These are phyloP conservation scores for Synchytrium microbalum DNA, from an alignment of 371 early-diverging fungal species.

Conservation along the genomic window DNA sequence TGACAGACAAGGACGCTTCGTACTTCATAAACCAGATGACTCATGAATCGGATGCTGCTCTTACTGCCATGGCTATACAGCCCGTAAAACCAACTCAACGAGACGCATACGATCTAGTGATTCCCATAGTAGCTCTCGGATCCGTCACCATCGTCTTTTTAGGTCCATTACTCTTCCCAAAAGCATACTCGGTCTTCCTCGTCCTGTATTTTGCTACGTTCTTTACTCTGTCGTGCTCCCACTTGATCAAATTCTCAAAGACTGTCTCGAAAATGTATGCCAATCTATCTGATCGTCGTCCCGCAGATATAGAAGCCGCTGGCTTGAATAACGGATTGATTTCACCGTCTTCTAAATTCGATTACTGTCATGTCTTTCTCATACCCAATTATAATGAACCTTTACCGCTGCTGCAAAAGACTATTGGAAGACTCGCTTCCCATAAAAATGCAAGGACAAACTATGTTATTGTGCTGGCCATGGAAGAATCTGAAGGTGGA, in stretches of 20 bases:
- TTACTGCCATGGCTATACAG: no score
- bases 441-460: constrained; percentile 18
- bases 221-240: constrained; percentile 1
- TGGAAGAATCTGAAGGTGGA: constrained; percentile 52
- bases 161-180: constrained; percentile 2
- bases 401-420: constrained; percentile 5
- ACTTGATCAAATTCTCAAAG: neutral
- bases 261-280: no score
- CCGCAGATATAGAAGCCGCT: neutral
- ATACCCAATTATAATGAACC: constrained; percentile 11
- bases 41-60: no score
- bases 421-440: neutral
- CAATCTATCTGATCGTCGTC: no score
- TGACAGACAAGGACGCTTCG: no score
- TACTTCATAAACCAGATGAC: no score
- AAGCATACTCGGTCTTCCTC: constrained; percentile 2
- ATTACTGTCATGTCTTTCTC: constrained; percentile 6
- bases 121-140: neutral
- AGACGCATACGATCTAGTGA: constrained; percentile 1
- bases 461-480: constrained; percentile 54
- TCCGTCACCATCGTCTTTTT: constrained; percentile 1
- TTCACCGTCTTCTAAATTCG: no score
- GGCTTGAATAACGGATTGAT: neutral
- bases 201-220: neutral
- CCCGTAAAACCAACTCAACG: neutral